Conservation (phyloP, 2,329 filamentous ascomycete genomes). For the Monosporascus sp. region DNA sequence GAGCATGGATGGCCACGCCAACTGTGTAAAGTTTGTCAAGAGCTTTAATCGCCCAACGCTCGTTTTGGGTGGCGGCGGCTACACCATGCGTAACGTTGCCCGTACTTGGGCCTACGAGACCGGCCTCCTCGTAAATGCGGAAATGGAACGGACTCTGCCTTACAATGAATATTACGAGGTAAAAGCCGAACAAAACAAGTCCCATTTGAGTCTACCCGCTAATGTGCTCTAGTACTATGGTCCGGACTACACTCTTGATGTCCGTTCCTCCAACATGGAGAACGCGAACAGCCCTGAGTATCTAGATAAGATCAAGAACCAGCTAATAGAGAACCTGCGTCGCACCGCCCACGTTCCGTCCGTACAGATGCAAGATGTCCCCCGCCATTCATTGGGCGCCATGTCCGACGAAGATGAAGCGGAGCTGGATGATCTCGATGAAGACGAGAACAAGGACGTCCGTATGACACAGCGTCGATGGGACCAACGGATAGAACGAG, state of each 20-base stretch:
- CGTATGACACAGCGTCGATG: slow-evolving; percentile 77
- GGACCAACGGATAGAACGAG: slow-evolving; percentile 71
- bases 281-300: slow-evolving; percentile 85
- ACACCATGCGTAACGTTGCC: slow-evolving; percentile 95
- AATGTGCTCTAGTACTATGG: slow-evolving; percentile 74
- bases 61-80: slow-evolving; percentile 92
- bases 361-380: slow-evolving; percentile 81
- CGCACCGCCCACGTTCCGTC: slow-evolving; percentile 84
- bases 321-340: slow-evolving; percentile 79
- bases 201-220: slow-evolving; percentile 16
- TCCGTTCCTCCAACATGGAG: slow-evolving; percentile 81
- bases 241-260: slow-evolving; percentile 85
- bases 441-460: slow-evolving; percentile 79
- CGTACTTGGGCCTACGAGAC: slow-evolving; percentile 98
- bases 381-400: slow-evolving; percentile 54
- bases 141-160: slow-evolving; percentile 77
- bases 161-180: slow-evolving; percentile 94
- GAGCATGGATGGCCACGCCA: slow-evolving; percentile 92
- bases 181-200: slow-evolving; percentile 45
- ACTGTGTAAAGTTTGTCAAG: slow-evolving; percentile 90
- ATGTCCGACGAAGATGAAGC: slow-evolving; percentile 64
- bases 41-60: slow-evolving; percentile 77
- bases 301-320: slow-evolving; percentile 73
- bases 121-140: slow-evolving; percentile 76
- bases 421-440: slow-evolving; percentile 65